Conservation (phyloP, 257 asterid species). For the Nicotiana noctiflora region DNA sequence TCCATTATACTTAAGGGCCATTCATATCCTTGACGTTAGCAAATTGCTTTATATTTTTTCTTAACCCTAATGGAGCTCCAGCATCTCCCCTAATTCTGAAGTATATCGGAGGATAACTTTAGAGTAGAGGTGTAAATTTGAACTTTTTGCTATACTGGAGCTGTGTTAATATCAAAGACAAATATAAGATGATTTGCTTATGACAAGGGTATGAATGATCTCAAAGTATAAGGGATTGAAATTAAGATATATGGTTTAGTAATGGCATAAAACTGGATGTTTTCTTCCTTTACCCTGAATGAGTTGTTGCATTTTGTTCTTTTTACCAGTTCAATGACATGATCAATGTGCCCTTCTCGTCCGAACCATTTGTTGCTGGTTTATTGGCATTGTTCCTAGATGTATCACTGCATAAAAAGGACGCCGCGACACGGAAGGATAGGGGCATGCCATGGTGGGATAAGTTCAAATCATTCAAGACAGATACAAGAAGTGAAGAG, state of each 20-base stretch:
- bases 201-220: background rate
- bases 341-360: slow-evolving; percentile 79
- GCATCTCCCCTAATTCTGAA: background rate
- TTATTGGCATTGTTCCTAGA: slow-evolving; percentile 61
- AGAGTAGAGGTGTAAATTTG: background rate
- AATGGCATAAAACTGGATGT: too few species aligned
- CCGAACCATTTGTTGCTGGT: slow-evolving; percentile 77
- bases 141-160: background rate
- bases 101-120: background rate
- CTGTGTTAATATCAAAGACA: background rate
- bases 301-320: background rate
- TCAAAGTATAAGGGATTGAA: background rate
- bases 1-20: background rate
- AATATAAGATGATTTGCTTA: background rate
- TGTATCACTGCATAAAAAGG: slow-evolving; percentile 56
- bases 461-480: slow-evolving; percentile 61
- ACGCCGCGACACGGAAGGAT: slow-evolving; percentile 52
- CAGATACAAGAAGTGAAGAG: slow-evolving; percentile 83
- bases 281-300: too few species aligned
- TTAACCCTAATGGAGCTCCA: background rate
- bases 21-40: background rate
- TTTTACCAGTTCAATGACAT: slow-evolving; percentile 74
- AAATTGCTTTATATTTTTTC: background rate
- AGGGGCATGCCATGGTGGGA: slow-evolving; percentile 98
- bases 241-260: too few species aligned